Percentiles rank a stretch among this genome's conserved stretches.
Conservation (phyloP, 495 filamentous ascomycete species). For the Cudoniella acicularis region DNA sequence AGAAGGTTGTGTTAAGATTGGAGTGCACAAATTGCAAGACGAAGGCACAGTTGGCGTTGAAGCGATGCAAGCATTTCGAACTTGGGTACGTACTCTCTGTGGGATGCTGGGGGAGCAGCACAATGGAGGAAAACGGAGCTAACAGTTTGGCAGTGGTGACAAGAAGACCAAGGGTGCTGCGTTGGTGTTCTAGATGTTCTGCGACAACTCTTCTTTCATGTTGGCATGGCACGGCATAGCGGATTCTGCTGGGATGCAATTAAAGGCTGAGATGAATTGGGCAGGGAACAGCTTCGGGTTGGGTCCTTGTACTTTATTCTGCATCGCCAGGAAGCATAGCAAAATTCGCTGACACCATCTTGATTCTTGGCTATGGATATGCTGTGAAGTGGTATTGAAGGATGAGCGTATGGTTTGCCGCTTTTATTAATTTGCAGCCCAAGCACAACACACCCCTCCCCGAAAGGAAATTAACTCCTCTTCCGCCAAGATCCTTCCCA, state of each 20-base stretch:
- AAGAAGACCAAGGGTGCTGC: conserved; percentile 99
- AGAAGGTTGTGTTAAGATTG: conserved; percentile 97
- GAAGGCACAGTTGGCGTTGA: conserved; percentile 95
- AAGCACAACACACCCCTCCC: too few relatives aligned
- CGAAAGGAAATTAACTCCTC: too few relatives aligned
- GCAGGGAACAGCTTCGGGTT: conserved; percentile 15
- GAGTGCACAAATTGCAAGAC: conserved; percentile 97
- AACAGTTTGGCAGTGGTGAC: conserved; percentile 72
- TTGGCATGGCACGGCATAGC: conserved; percentile 20
- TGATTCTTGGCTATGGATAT: too few relatives aligned
- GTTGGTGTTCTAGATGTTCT: conserved; percentile 78
- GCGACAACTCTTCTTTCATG: conserved; percentile 14
- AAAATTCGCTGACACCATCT: conserved; percentile 24
- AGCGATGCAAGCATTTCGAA: conserved; percentile 99
- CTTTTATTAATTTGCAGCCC: too few relatives aligned
- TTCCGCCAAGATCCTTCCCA: too few relatives aligned
- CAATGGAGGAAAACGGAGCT: conserved; percentile 11
- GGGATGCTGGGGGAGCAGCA: not conserved
- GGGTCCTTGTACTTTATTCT: conserved; percentile 24
- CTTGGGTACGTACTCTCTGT: conserved; percentile 68
- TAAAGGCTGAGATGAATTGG: conserved; percentile 20
- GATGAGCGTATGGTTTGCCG: too few relatives aligned
- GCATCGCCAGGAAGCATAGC: conserved; percentile 23
- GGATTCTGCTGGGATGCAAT: conserved; percentile 25
- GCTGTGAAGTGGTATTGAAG: too few relatives aligned